These are phyloP conservation scores for Pseudoperonospora humuli DNA, from an alignment of 352 stramenopile genomes.

Conservation along the genomic window DNA sequence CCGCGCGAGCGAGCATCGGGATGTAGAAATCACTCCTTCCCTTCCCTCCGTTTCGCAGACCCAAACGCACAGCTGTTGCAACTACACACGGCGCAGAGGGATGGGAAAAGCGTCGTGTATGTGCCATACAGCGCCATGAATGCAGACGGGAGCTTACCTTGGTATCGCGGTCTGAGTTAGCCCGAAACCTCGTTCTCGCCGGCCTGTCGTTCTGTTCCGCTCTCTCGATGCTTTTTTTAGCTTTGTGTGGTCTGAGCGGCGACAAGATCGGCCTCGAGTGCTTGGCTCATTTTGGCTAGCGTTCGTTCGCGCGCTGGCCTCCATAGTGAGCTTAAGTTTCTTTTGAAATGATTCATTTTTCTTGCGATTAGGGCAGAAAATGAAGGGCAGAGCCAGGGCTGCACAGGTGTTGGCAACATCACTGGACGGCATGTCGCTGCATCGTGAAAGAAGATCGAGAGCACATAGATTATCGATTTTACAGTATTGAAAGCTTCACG, in stretches of 20 bases:
- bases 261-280: conserved; percentile 23
- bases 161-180: conserved; percentile 7
- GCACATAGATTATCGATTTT: conserved; percentile 3
- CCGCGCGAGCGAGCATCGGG: conserved; percentile 1
- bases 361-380: conserved; percentile 27
- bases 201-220: conserved; percentile 16
- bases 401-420: conserved; percentile 17
- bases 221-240: conserved; percentile 23
- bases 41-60: too few species aligned
- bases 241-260: conserved; percentile 22
- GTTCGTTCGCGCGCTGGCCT: conserved; percentile 15
- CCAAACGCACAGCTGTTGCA: conserved; percentile 24
- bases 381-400: conserved; percentile 7
- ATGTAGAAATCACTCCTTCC: too few species aligned
- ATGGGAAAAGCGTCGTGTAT: background rate
- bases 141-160: conserved; percentile 12
- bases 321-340: conserved; percentile 19
- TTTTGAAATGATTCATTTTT: conserved; percentile 25
- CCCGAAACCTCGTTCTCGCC: conserved; percentile 2
- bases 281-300: conserved; percentile 11
- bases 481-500: background rate
- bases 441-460: conserved; percentile 23
- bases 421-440: conserved; percentile 21
- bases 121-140: conserved; percentile 2
- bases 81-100: conserved; percentile 2